Evolutionary conservation across 1,284 basidiomycete species (phyloP), one percentile per base, ranked within the genome.

Genomic region (Coriolopsis trogii): DNA sequence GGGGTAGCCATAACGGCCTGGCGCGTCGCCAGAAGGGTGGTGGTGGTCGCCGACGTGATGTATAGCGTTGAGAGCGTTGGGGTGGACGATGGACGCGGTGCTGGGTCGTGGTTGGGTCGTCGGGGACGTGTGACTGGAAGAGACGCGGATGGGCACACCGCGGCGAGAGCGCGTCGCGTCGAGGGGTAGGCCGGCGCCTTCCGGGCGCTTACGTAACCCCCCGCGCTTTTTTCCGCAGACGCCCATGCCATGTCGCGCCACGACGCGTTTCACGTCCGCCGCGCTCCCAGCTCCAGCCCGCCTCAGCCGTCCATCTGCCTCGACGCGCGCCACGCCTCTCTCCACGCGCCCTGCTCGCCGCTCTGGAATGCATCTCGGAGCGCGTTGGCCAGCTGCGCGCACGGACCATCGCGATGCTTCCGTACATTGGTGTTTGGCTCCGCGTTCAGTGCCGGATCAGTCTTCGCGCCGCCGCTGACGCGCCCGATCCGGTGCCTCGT

Each of bases 1-100:
- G 87, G 85, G 30, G 87, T 85, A 63, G 86, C 82, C 87, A 89
- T 89, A 61, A 49, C 50, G 48, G 55, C 42, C 25, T 40, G 38
- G 42, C 52, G 53, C 49, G 49, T 55, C 50, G 50, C 47, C 52
- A 44, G 34, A 18, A 49, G 15, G 40, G 13, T 20, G 24, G 37
- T n/a, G 7, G 39, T 28, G 20, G 18, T 30, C 20, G 6, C 16
- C 33, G 40, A 41, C 45, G 49, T 42, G 31, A 44, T 34, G 44
- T 30, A 15, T 9, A 29, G 16, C 31, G 48, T 46, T 40, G 48
- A 28, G 46, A 43, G 48, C 49, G 45, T 15, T 42, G 41, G 15
- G 29, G 46, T 18, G 46, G 41, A 50, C 49, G 51, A 45, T 16
- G 46, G 54, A 59, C 57, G 54, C 57, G 57, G 51, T 42, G 48